phyloP scores from a whole-genome alignment of 2,329 filamentous ascomycete genomes.

The Aspergillus bombycis region DNA sequence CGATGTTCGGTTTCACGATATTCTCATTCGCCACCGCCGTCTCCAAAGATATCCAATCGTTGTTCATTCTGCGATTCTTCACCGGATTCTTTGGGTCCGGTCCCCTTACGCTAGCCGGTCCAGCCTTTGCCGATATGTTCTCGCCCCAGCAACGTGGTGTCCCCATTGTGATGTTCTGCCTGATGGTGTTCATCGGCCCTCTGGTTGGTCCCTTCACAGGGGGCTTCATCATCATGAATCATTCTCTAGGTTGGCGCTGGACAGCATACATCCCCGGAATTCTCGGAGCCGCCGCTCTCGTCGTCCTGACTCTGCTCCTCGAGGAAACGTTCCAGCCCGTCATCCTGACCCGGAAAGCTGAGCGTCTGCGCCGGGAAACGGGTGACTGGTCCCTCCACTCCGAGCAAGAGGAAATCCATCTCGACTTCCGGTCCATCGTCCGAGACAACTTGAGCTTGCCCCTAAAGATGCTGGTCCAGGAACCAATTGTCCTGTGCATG shows the following conservation, averaged over 20 bases:
- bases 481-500: conserved; percentile 41
- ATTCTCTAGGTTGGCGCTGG: conserved; percentile 53
- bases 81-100: neutral
- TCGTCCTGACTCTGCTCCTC: conserved; percentile 41
- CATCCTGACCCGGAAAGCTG: conserved; percentile 55
- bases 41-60: neutral
- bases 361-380: conserved; percentile 53
- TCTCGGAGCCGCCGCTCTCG: conserved; percentile 52
- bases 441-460: neutral
- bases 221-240: conserved; percentile 55
- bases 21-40: conserved; percentile 4
- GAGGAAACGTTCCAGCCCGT: conserved; percentile 58
- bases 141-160: conserved; percentile 50
- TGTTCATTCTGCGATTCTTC: conserved; percentile 1
- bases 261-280: conserved; percentile 52
- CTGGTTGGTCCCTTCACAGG: conserved; percentile 57
- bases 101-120: conserved; percentile 22
- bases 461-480: conserved; percentile 42
- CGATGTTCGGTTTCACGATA: neutral
- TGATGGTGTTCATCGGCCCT: conserved; percentile 56
- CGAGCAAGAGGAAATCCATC: neutral
- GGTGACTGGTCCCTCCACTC: conserved; percentile 40
- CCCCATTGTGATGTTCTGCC: conserved; percentile 52
- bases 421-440: neutral
- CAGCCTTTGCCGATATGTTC: conserved; percentile 61